Conservation (phyloP, 2,329 filamentous ascomycete genomes). For the Sporothrix luriei region DNA sequence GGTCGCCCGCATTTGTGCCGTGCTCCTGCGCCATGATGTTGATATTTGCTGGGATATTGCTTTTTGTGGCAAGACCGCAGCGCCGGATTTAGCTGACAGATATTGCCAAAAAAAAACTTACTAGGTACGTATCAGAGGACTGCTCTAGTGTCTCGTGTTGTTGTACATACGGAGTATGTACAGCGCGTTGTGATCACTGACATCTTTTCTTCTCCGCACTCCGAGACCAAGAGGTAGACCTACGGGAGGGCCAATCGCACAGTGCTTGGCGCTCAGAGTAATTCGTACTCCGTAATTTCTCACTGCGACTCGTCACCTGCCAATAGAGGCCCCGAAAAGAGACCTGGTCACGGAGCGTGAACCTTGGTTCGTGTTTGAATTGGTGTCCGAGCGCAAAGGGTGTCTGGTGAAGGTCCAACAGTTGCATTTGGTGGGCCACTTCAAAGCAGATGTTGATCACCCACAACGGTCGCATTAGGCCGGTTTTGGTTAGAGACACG, state of each 20-base stretch:
- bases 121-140: too few species aligned
- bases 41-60: neutral
- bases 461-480: slow-evolving; percentile 16
- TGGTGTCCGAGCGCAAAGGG: slow-evolving; percentile 25
- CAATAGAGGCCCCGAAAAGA: neutral
- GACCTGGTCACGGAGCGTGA: neutral
- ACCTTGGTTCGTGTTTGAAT: slow-evolving; percentile 29
- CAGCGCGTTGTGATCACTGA: neutral
- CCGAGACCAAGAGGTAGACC: neutral
- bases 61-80: neutral
- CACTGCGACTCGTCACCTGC: neutral
- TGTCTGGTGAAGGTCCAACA: neutral
- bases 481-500: slow-evolving; percentile 12
- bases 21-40: slow-evolving; percentile 13
- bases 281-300: too few species aligned
- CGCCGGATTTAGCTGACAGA: neutral
- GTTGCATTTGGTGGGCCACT: slow-evolving; percentile 27
- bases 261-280: neutral
- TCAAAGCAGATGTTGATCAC: slow-evolving; percentile 18
- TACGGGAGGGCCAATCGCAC: slow-evolving; percentile 4
- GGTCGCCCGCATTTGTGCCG: slow-evolving; percentile 6
- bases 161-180: too few species aligned
- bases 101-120: neutral
- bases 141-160: too few species aligned
- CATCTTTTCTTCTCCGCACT: neutral